These are phyloP conservation scores for Pisolithus microcarpus DNA, from an alignment of 768 basidiomycete genomes.

Conservation along the genomic window DNA sequence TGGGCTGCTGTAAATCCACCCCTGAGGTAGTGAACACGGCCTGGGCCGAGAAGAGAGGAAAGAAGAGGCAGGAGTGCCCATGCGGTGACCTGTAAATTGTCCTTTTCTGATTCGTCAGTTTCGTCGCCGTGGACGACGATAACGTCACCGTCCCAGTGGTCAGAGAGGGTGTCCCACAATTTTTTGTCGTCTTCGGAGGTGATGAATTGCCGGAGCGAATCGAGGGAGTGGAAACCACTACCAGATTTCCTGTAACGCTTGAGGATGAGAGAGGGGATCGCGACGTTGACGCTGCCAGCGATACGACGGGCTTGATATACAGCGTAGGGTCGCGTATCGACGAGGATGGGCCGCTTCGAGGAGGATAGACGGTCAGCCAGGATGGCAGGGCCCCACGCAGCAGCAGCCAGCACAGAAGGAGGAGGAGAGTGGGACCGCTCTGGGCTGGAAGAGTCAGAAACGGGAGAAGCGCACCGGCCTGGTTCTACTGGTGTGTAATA, in stretches of 20 bases:
- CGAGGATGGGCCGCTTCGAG: conserved; percentile 53
- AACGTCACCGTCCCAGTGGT: conserved; percentile 59
- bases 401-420: conserved; percentile 30
- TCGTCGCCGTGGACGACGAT: conserved; percentile 74
- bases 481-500: conserved; percentile 50
- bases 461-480: conserved; percentile 10
- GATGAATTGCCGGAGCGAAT: conserved; percentile 71
- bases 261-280: conserved; percentile 85
- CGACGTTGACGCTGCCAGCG: conserved; percentile 69
- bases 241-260: conserved; percentile 74
- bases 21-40: conserved; percentile 58
- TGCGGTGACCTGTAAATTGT: conserved; percentile 48
- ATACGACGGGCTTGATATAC: conserved; percentile 62
- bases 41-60: conserved; percentile 47
- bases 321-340: conserved; percentile 74
- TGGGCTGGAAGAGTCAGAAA: conserved; percentile 16
- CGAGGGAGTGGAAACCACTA: conserved; percentile 51
- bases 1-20: conserved; percentile 64
- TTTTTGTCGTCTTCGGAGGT: conserved; percentile 70
- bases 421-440: conserved; percentile 8
- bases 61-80: conserved; percentile 69
- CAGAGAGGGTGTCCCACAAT: conserved; percentile 61
- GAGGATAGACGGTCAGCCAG: conserved; percentile 45
- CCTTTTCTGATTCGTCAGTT: conserved; percentile 61
- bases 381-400: conserved; percentile 33